Evolutionary conservation across 2,329 filamentous ascomycete species (phyloP), one percentile per base, ranked within the genome.

Genomic region (Botryosphaeria dothidea): DNA sequence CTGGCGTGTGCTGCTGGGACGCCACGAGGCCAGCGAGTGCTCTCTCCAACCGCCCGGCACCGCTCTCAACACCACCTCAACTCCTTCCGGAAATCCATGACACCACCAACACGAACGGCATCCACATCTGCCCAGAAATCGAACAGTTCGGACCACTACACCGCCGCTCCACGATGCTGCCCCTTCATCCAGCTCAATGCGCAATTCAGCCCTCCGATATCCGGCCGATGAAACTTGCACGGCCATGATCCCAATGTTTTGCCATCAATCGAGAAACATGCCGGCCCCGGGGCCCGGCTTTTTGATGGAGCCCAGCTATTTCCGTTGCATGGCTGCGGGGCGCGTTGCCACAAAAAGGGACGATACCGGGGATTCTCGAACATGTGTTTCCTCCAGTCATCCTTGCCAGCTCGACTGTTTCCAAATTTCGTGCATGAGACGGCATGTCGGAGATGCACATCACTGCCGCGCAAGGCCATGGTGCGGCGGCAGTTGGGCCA

Each of bases 361-460:
- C 21, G 15, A 36, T 29, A 27, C n/a, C 54, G 4, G 21, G 13
- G 17, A 17, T 57, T 27, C 36, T 57, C 23, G 36, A 57, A 57
- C 54, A 48, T 23, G 36, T 46, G 25, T 58, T 58, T 58, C 36
- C 27, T 11, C 29, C 13, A 34, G n/a, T 23, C 36, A 58, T 58
- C 38, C 36, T 43, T 29, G 25, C 17, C 29, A 17, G 29, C 46
- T 17, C 17, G 49, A 27, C 46, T 49, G 21, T 7, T 41, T 31
- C 25, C 38, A 46, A 29, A 58, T 58, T 58, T 58, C 36, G 38
- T 43, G 36, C 54, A 58, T 34, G 52, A 56, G 51, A 54, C 29
- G 13, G 21, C n/a, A 5, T 19, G 49, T 23, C 49, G 49, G 49
- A 8, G 29, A 8, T 17, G 51, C 51, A 21, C 31, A 60, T 60